Percentiles rank a stretch among this genome's conserved stretches.
These are phyloP conservation scores for Dendrostoma leiphaemia DNA, from an alignment of 2,329 filamentous ascomycete species.

Conservation along the genomic window DNA sequence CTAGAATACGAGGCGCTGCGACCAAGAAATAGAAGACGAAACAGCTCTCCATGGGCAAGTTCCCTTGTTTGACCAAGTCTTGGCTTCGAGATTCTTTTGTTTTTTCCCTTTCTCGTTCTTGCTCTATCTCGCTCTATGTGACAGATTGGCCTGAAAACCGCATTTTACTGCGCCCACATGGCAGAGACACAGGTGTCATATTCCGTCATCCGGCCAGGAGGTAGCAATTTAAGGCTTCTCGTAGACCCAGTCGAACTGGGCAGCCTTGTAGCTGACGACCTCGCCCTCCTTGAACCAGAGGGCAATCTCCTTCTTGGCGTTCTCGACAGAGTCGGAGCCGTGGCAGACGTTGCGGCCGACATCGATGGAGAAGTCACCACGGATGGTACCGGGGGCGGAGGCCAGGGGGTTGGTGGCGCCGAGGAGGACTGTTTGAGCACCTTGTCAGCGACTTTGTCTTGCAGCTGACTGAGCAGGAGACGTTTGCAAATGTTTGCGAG, in stretches of 20 bases:
- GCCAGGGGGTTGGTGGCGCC: constrained; percentile 98
- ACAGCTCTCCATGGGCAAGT: too few relatives aligned
- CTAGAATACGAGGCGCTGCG: constrained; percentile 33
- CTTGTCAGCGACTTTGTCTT: constrained; percentile 21
- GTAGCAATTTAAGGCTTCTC: constrained; percentile 72
- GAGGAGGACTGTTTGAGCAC: constrained; percentile 65
- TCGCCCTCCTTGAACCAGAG: constrained; percentile 96
- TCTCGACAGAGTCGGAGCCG: constrained; percentile 98
- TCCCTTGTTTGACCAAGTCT: not conserved
- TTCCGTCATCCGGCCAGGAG: too few relatives aligned
- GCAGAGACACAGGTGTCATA: too few relatives aligned
- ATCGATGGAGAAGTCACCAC: constrained; percentile 82
- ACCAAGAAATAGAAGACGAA: not conserved
- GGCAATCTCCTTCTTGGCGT: constrained; percentile 98
- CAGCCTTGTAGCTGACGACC: constrained; percentile 78
- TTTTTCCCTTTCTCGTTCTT: constrained; percentile 18
- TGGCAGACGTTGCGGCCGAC: constrained; percentile 63
- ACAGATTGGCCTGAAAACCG: not conserved
- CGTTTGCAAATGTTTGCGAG: too few relatives aligned
- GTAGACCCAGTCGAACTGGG: constrained; percentile 93
- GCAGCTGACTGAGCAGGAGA: too few relatives aligned
- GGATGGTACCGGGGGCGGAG: constrained; percentile 96
- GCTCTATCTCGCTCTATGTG: constrained; percentile 19
- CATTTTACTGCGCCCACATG: too few relatives aligned
- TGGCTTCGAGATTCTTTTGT: not conserved